Conservation (phyloP, 2,329 filamentous ascomycete species). For the Fonsecaea nubica region DNA sequence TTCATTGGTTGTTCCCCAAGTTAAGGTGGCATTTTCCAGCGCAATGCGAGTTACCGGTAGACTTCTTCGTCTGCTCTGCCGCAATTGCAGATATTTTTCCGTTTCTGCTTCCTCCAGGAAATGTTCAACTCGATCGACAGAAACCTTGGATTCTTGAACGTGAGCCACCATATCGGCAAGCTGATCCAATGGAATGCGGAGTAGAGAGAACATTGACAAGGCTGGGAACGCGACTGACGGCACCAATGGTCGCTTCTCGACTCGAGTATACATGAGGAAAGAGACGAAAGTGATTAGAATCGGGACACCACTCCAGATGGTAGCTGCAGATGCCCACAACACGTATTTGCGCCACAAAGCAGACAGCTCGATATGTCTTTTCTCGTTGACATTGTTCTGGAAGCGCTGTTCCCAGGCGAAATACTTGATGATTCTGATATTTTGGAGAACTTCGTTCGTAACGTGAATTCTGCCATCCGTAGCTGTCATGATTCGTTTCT, state of each 20-base stretch:
- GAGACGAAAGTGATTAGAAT: conserved; percentile 96
- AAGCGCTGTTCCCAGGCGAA: conserved; percentile 98
- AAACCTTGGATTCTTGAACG: conserved; percentile 96
- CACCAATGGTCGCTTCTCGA: conserved; percentile 87
- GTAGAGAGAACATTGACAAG: conserved; percentile 91
- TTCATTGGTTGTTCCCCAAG: conserved; percentile 74
- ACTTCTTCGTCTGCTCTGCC: conserved; percentile 71
- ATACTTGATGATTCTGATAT: conserved; percentile 98
- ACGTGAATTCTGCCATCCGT: conserved; percentile 96
- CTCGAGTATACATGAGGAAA: conserved; percentile 88
- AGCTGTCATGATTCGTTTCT: conserved; percentile 88
- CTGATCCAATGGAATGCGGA: conserved; percentile 92
- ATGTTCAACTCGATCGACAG: conserved; percentile 93
- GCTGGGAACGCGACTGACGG: conserved; percentile 96
- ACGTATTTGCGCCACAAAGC: conserved; percentile 83
- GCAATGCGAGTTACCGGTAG: conserved; percentile 78
- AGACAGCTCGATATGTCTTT: conserved; percentile 77
- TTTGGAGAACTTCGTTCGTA: conserved; percentile 95
- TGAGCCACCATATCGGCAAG: conserved; percentile 98
- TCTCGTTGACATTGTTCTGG: conserved; percentile 83
- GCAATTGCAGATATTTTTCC: conserved; percentile 88
- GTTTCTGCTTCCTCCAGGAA: conserved; percentile 94
- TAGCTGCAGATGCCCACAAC: conserved; percentile 88
- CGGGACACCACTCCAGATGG: conserved; percentile 94
- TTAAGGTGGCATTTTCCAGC: conserved; percentile 82